phyloP scores from a whole-genome alignment of 805 yeast genomes.

The Metschnikowia bowlesiae region DNA sequence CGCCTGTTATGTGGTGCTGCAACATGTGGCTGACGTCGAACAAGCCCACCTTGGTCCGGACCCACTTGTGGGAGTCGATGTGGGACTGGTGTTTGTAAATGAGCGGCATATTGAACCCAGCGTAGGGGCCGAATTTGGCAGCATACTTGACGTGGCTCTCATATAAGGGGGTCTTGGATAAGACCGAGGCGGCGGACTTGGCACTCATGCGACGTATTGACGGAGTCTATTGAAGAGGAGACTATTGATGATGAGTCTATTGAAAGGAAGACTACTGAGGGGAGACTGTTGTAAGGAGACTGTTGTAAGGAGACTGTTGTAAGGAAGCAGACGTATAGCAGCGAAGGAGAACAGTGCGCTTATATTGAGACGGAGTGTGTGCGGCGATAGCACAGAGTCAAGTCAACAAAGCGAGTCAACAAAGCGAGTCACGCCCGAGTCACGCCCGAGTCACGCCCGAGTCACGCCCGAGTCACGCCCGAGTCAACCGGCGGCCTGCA shows the following conservation, averaged over 20 bases:
- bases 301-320: too few species aligned
- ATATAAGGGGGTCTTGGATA: conserved; percentile 72
- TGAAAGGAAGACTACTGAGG: background rate
- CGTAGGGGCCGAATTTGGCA: conserved; percentile 93
- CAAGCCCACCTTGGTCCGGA: conserved; percentile 78
- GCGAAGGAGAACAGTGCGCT: background rate
- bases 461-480: background rate
- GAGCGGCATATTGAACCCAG: conserved; percentile 96
- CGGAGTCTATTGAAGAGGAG: too few species aligned
- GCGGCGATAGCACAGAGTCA: background rate
- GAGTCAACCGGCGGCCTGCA: background rate
- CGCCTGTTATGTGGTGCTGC: conserved; percentile 77
- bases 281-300: background rate
- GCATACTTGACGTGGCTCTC: conserved; percentile 73
- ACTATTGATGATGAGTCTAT: too few species aligned
- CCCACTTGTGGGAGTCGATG: conserved; percentile 93
- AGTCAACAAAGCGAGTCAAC: background rate
- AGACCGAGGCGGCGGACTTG: conserved; percentile 4
- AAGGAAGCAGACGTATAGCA: too few species aligned
- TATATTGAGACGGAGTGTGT: background rate
- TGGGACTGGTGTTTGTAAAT: conserved; percentile 80
- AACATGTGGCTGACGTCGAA: conserved; percentile 98
- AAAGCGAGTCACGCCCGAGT: background rate
- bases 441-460: background rate
- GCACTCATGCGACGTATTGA: background rate